phyloP scores from a whole-genome alignment of 768 basidiomycete genomes.

The Pleurotus platypus region DNA sequence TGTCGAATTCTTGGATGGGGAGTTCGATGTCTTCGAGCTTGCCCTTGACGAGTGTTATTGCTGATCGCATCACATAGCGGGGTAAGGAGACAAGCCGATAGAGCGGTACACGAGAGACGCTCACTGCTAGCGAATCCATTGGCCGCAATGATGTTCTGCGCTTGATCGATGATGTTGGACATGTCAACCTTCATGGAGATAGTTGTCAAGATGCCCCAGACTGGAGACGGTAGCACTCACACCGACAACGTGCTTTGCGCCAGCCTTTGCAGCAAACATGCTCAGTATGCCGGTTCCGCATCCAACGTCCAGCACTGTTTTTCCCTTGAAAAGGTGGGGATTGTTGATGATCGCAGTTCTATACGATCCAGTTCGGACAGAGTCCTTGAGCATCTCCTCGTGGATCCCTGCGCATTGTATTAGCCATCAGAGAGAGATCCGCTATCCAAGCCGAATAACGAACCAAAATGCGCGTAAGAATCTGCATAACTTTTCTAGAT shows the following conservation, averaged over 20 bases:
- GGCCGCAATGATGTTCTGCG: constrained; percentile 91
- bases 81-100: too few relatives aligned
- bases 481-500: constrained; percentile 74
- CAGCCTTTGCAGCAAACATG: constrained; percentile 97
- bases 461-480: constrained; percentile 94
- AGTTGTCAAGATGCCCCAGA: constrained; percentile 2
- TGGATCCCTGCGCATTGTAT: constrained; percentile 69
- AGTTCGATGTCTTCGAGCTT: constrained; percentile 93
- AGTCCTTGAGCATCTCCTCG: constrained; percentile 99
- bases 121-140: constrained; percentile 95
- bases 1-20: constrained; percentile 90
- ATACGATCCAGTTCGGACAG: constrained; percentile 93
- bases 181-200: constrained; percentile 79
- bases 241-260: constrained; percentile 90
- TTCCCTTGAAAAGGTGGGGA: constrained; percentile 91
- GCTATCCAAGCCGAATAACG: constrained; percentile 14
- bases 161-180: constrained; percentile 99
- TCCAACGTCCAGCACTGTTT: constrained; percentile 96
- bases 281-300: constrained; percentile 98
- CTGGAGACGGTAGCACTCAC: constrained; percentile 38
- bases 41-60: constrained; percentile 94
- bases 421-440: not conserved
- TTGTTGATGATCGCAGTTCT: constrained; percentile 93
- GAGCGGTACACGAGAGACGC: constrained; percentile 22
- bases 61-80: constrained; percentile 32